A percentile compares a stretch with the other conserved stretches of the same genome.
Evolutionary conservation across 129 eudicot species (phyloP).

Genomic region (Apium graveolens): DNA sequence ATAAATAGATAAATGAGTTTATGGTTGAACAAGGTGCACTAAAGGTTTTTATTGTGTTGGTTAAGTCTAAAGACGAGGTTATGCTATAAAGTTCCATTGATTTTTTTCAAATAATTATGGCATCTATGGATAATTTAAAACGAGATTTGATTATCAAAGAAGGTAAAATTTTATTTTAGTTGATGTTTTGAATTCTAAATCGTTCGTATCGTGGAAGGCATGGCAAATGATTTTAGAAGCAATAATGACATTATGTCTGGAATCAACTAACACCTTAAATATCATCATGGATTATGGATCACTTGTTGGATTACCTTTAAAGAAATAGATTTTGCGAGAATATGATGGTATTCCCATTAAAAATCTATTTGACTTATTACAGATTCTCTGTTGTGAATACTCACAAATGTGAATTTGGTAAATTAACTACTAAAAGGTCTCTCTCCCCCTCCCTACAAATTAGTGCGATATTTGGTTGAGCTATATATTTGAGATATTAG

Average conservation of each 20-base stretch:
- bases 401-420: no score
- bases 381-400: no score
- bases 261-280: constrained; percentile 24
- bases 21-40: constrained; percentile 68
- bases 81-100: constrained; percentile 47
- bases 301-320: constrained; percentile 45
- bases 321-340: no score
- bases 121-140: constrained; percentile 43
- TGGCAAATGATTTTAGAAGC: constrained; percentile 52
- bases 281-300: constrained; percentile 46
- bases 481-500: no score
- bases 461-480: no score
- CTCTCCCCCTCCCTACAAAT: no score
- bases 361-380: no score
- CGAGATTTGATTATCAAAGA: constrained; percentile 43
- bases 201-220: constrained; percentile 38
- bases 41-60: constrained; percentile 31
- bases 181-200: constrained; percentile 49
- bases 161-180: constrained; percentile 56
- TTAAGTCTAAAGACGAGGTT: constrained; percentile 49
- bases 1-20: constrained; percentile 72
- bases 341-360: no score
- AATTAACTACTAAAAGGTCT: no score
- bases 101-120: constrained; percentile 48
- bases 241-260: constrained; percentile 38